Conservation (phyloP, 495 filamentous ascomycete species). For the Penicillium coffeae region DNA sequence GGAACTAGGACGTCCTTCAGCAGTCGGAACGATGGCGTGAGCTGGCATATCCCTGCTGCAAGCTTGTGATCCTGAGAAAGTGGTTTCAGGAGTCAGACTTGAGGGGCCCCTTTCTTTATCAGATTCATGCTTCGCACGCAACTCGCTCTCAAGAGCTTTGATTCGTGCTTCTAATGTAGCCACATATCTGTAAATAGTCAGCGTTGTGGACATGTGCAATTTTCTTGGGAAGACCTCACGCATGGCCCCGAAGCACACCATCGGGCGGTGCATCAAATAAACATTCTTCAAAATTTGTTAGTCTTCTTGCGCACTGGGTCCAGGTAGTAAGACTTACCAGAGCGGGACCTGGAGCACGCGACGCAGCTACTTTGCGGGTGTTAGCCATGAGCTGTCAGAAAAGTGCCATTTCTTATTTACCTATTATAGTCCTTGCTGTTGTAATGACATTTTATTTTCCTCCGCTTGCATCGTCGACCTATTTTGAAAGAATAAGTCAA, state of each 20-base stretch:
- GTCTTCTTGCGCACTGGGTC: not conserved
- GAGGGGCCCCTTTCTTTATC: not conserved
- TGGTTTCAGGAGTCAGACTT: not conserved
- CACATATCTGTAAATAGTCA: conserved; percentile 5
- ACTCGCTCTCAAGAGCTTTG: conserved; percentile 2
- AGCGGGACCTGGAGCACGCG: not conserved
- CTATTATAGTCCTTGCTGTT: conserved; percentile 2
- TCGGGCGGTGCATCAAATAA: conserved; percentile 11
- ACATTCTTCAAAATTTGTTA: conserved; percentile 7
- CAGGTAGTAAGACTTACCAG: not conserved
- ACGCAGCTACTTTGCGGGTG: not conserved
- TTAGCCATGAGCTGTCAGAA: not conserved
- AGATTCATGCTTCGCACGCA: not conserved
- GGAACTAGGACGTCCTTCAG: not conserved
- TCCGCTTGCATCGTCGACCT: conserved; percentile 13
- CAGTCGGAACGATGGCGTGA: not conserved
- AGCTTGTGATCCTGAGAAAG: not conserved
- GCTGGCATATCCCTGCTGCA: not conserved
- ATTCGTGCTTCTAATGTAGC: conserved; percentile 11
- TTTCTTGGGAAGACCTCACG: not conserved
- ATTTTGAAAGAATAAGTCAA: not conserved
- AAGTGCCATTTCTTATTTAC: not conserved
- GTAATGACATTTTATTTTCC: conserved; percentile 14
- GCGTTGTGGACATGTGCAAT: not conserved
- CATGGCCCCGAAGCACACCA: conserved; percentile 8